Base-by-base conservation (phyloP, 257 asterid species). In the Capsicum rhomboideum region DNA sequence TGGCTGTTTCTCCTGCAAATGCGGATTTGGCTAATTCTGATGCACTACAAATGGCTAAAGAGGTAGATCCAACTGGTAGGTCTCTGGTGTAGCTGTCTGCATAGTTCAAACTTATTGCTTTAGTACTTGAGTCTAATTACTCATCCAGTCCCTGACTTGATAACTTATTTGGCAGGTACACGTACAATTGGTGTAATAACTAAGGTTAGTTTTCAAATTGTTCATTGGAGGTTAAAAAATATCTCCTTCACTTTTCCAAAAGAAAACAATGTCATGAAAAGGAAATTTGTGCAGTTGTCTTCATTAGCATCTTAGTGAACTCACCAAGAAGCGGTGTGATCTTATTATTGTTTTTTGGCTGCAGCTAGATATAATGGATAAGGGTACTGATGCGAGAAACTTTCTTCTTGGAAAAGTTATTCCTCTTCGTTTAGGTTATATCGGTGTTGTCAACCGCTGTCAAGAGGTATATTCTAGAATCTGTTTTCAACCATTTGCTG, bases 321-420 rank as follows among this genome's bases (percentile, higher is more conserved):
- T 49, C 63, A 2, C 56, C 81, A 75, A 28, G 34, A 28, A 75
- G 26, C 14, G 3, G 23, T 75, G 17, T 75, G 81, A 49, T 75
- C 81, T 75, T 75, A 75, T 37, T 16, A 8, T 63, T 88, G 56
- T 42, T 26, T 86, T 85, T 86, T 78, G 87, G 82, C 85, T 89
- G 71, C 93, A 97, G 99, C 89, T 97, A 93, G 99, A 97, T 87
- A 97, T 97, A 78, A 97, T 97, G 99, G 98, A 97, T 86, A 91
- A 98, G 83, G 99, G 99, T 68, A 97, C 99, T 82, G 95, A 95
- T 87, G 98, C 98, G 12, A 94, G 91, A 84, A 93, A 93, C 85
- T 93, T 94, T 85, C 90, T 95, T 90, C 99, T 97, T 80, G 99
- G 98, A 53, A 95, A 95, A 92, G 96, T 93, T 82, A 88, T 97